phyloP scores from a whole-genome alignment of 2,329 filamentous ascomycete genomes.

The Colletotrichum lentis region DNA sequence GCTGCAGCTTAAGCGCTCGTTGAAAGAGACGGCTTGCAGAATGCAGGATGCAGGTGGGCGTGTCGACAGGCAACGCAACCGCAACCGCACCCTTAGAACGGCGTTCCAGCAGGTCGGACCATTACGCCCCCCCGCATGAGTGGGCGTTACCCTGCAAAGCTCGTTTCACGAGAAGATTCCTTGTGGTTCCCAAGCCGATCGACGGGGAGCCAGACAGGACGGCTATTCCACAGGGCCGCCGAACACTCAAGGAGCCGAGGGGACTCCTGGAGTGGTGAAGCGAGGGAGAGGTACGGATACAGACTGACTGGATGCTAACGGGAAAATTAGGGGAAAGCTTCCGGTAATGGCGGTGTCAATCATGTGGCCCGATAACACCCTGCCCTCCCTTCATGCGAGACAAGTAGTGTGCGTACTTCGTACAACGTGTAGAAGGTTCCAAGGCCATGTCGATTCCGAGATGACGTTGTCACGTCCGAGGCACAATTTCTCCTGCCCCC shows the following conservation, averaged over 20 bases:
- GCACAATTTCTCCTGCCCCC: neutral
- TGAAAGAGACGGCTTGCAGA: slow-evolving; percentile 14
- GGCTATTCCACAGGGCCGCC: neutral
- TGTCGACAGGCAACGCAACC: too few relatives aligned
- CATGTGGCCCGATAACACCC: neutral
- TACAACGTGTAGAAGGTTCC: too few relatives aligned
- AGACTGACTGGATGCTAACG: slow-evolving; percentile 8
- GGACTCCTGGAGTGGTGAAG: slow-evolving; percentile 9
- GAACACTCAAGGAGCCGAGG: neutral
- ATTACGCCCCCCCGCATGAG: slow-evolving; percentile 16
- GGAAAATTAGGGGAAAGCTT: slow-evolving; percentile 12
- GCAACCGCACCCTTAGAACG: too few relatives aligned
- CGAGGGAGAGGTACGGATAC: neutral
- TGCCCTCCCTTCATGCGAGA: too few relatives aligned
- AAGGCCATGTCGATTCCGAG: neutral
- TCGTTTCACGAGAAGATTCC: slow-evolving; percentile 25
- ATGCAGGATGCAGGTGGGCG: slow-evolving; percentile 6
- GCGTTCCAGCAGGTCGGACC: slow-evolving; percentile 10
- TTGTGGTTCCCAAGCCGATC: slow-evolving; percentile 19
- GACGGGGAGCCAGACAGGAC: slow-evolving; percentile 9
- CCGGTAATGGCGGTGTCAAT: slow-evolving; percentile 5
- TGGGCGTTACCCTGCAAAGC: slow-evolving; percentile 21
- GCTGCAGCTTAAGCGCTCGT: slow-evolving; percentile 32
- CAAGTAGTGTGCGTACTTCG: too few relatives aligned
- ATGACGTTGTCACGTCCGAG: neutral